Percentiles rank a stretch among this genome's conserved stretches.
These are phyloP conservation scores for Agapanthus africanus DNA, from an alignment of 106 monocot species.

Conservation along the genomic window DNA sequence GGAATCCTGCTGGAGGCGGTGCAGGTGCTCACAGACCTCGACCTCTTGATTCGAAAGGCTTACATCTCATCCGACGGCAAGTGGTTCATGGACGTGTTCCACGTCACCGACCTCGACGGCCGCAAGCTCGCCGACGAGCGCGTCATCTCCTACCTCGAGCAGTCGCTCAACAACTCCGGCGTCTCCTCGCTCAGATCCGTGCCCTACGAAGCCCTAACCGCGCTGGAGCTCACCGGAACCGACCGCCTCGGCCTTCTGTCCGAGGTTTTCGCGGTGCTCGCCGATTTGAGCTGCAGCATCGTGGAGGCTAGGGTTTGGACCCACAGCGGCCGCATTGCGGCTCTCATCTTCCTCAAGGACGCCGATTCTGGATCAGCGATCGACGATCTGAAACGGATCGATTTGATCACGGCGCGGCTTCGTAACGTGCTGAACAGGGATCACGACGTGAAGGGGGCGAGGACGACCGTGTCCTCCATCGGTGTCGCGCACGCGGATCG, in stretches of 20 bases:
- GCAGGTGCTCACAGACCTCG: conserved; percentile 56
- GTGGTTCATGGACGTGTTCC: conserved; percentile 81
- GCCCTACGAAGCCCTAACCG: conserved; percentile 18
- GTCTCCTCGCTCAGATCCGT: not conserved
- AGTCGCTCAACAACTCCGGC: conserved; percentile 14
- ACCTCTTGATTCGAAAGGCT: conserved; percentile 52
- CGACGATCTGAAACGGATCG: conserved; percentile 24
- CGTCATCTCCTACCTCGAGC: conserved; percentile 40
- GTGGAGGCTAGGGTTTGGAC: conserved; percentile 58
- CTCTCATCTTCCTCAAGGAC: conserved; percentile 38
- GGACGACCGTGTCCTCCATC: conserved; percentile 17
- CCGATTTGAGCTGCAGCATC: conserved; percentile 48
- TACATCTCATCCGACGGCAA: conserved; percentile 70
- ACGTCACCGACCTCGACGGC: conserved; percentile 51
- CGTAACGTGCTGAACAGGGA: conserved; percentile 44
- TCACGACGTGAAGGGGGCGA: conserved; percentile 23
- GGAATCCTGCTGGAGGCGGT: conserved; percentile 56
- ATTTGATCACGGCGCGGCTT: conserved; percentile 41
- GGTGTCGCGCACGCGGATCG: conserved; percentile 23
- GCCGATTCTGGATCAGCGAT: conserved; percentile 20
- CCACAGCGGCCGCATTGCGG: conserved; percentile 53
- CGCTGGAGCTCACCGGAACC: conserved; percentile 57
- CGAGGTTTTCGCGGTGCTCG: conserved; percentile 61
- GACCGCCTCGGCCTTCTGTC: conserved; percentile 68
- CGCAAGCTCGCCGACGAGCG: conserved; percentile 49